Conservation (phyloP, 768 basidiomycete genomes). For the Mycena galopus region DNA sequence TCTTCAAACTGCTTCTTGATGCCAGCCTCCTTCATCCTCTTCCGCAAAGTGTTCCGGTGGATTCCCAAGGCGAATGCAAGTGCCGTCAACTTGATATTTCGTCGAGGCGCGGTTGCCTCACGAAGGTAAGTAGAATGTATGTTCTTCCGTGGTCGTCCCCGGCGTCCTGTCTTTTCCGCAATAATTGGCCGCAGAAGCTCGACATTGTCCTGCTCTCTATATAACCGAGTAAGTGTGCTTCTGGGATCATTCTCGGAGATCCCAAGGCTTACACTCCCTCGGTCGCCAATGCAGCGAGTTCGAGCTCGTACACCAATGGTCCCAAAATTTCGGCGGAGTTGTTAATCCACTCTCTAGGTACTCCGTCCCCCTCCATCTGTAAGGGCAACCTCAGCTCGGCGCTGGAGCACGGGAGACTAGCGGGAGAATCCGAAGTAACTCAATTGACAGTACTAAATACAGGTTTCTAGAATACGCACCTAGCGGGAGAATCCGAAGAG, state of each 20-base stretch:
- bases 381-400: too few relatives aligned
- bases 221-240: background rate
- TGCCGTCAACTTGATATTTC: background rate
- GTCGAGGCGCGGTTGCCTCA: background rate
- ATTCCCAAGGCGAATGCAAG: background rate
- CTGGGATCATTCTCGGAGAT: too few relatives aligned
- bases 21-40: conserved; percentile 1
- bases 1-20: background rate
- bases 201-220: conserved; percentile 1
- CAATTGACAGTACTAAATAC: too few relatives aligned
- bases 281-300: background rate
- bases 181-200: background rate
- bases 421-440: too few relatives aligned
- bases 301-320: background rate
- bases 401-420: too few relatives aligned
- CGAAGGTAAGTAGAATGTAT: background rate
- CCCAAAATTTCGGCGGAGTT: background rate
- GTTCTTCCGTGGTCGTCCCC: background rate
- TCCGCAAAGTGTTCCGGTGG: background rate
- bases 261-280: background rate
- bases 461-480: too few relatives aligned
- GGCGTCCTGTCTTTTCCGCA: background rate
- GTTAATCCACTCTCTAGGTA: background rate
- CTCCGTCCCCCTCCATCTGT: background rate
- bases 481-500: too few relatives aligned